Conservation (phyloP, 352 stramenopile species). For the Phytophthora boehmeriae region DNA sequence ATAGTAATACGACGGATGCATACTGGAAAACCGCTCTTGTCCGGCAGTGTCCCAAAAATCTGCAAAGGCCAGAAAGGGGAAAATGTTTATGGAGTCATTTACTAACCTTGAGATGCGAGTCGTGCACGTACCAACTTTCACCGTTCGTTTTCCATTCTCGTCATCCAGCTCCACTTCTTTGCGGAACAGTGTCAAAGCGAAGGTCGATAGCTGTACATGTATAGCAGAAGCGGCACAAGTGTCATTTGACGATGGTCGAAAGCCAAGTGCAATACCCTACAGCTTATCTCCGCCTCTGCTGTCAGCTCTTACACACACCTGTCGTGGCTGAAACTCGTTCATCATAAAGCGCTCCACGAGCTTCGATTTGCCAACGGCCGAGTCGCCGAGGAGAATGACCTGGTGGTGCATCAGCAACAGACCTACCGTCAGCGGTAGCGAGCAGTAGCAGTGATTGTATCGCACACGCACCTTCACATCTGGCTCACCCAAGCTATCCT, state of each 20-base stretch:
- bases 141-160: constrained; percentile 45
- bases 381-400: constrained; percentile 94
- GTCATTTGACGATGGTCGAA: neutral
- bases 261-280: too few species aligned
- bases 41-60: constrained; percentile 97
- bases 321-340: constrained; percentile 95
- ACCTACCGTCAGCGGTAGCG: neutral
- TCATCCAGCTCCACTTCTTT: constrained; percentile 91
- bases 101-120: neutral
- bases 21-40: constrained; percentile 95
- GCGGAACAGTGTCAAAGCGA: constrained; percentile 93
- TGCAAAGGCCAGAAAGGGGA: constrained; percentile 28
- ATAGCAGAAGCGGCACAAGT: constrained; percentile 5
- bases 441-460: neutral
- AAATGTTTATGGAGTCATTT: neutral
- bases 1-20: constrained; percentile 97
- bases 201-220: constrained; percentile 95
- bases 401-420: constrained; percentile 22
- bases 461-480: constrained; percentile 55
- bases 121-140: constrained; percentile 63
- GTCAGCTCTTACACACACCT: constrained; percentile 36
- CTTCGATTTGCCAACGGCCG: constrained; percentile 96
- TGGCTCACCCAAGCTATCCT: constrained; percentile 62
- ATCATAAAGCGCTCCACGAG: constrained; percentile 96
- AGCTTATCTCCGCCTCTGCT: neutral